These are phyloP conservation scores for Hortaea werneckii DNA, from an alignment of 2,329 filamentous ascomycete genomes.

Conservation along the genomic window DNA sequence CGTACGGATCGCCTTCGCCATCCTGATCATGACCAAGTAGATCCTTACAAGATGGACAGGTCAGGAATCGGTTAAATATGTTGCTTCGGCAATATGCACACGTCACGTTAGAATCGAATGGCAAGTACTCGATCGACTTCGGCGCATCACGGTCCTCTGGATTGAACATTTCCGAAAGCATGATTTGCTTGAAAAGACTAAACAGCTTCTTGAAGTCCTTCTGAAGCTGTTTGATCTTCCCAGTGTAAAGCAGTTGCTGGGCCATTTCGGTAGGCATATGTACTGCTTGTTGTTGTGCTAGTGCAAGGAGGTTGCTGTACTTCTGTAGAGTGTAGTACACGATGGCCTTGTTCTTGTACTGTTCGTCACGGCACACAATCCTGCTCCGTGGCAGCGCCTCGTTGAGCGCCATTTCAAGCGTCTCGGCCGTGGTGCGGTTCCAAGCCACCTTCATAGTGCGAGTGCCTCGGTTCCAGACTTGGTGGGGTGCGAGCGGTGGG, in stretches of 20 bases:
- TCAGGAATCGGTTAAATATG: slow-evolving; percentile 94
- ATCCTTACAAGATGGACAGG: slow-evolving; percentile 74
- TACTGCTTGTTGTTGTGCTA: slow-evolving; percentile 42
- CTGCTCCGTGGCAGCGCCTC: slow-evolving; percentile 84
- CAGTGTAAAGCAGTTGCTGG: slow-evolving; percentile 25
- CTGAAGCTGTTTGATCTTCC: slow-evolving; percentile 59
- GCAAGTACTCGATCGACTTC: slow-evolving; percentile 63
- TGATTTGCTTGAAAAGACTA: slow-evolving; percentile 62
- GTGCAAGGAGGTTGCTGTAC: slow-evolving; percentile 53
- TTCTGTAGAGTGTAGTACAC: slow-evolving; percentile 78
- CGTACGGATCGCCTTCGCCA: slow-evolving; percentile 74
- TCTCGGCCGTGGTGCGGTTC: slow-evolving; percentile 92
- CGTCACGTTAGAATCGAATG: slow-evolving; percentile 83
- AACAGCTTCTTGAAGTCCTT: slow-evolving; percentile 78
- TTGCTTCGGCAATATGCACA: slow-evolving; percentile 94
- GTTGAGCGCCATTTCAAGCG: slow-evolving; percentile 70
- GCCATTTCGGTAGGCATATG: slow-evolving; percentile 27
- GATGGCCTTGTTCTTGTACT: slow-evolving; percentile 98
- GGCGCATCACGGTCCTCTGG: slow-evolving; percentile 45
- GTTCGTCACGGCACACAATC: slow-evolving; percentile 89
- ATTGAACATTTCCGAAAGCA: slow-evolving; percentile 79
- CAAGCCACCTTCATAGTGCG: slow-evolving; percentile 95
- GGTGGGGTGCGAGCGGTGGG: slow-evolving; percentile 84
- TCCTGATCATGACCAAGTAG: slow-evolving; percentile 42
- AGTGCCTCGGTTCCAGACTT: slow-evolving; percentile 96